Evolutionary conservation across 495 filamentous ascomycete species (phyloP), one percentile per base, ranked within the genome.

Genomic region (Hyaloscypha bicolor): DNA sequence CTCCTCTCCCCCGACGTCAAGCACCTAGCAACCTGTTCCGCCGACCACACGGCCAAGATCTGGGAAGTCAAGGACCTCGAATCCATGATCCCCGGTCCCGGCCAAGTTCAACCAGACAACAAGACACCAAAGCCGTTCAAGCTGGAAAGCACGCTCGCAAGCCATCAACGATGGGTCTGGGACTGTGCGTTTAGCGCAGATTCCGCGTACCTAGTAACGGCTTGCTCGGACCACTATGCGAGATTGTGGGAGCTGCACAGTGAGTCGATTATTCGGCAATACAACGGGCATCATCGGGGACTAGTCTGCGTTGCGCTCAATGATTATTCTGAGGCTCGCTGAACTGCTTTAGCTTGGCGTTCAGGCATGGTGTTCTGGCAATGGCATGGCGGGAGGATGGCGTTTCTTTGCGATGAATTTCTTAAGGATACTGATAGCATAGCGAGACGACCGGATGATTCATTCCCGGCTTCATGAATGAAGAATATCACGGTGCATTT

Each of bases 131-230:
- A 57, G 76, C 88, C 80, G 65, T 96, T 85, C 84, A 90, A 85
- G 14, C 83, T 97, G 6, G 93, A 98, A 76, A 94, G 92, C 6
- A 96, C 93, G 3, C 85, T 99, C 2, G 88, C 90, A n/a, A 90
- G 91, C 64, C 95, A 99, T 76, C 95, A 99, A 77, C 89, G 95
- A 39, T 99, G 95, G 95, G 95, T 99, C 0, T 99, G 95, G 95
- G 95, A 99, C 77, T 99, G 95, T 75, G 95, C 95, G 3, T 99
- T 98, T 80, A 95, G 91, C 66, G 95, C 96, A 11, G 95, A 99
- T 75, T 94, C 90, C 39, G 95, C 95, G 0, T 99, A 99, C 75
- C 81, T 99, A 3, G 95, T 99, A n/a, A 99, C 96, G 3, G 96
- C 96, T 11, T 98, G 95, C 74, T 93, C 90, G 59, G 95, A 99